Percentiles rank a stretch among this genome's conserved stretches.
These are phyloP conservation scores for Apiotrichum gracile DNA, from an alignment of 1,284 basidiomycete species.

Conservation along the genomic window DNA sequence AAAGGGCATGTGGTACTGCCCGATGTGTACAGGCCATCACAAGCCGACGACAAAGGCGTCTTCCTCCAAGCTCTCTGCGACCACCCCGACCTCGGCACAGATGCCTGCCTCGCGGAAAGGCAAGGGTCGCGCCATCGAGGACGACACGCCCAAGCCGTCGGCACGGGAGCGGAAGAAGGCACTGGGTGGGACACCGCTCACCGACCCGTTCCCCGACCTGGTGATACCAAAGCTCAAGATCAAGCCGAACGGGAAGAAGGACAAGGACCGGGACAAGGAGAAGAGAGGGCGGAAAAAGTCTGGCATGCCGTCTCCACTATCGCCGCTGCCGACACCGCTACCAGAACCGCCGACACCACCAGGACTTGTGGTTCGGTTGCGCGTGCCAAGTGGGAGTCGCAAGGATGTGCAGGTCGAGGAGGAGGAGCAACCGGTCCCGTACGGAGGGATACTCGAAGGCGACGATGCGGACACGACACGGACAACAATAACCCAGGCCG, in stretches of 20 bases:
- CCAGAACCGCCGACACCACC: background rate
- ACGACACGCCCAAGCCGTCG: background rate
- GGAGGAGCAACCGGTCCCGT: slow-evolving; percentile 52
- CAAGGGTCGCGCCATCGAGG: slow-evolving; percentile 9
- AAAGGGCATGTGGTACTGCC: slow-evolving; percentile 53
- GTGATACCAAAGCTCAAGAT: slow-evolving; percentile 8
- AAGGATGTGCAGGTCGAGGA: slow-evolving; percentile 32
- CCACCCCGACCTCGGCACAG: background rate
- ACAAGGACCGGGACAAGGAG: slow-evolving; percentile 7
- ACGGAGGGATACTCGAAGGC: slow-evolving; percentile 69
- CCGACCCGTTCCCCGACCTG: background rate
- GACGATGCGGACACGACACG: slow-evolving; percentile 69
- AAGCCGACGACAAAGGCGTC: slow-evolving; percentile 2
- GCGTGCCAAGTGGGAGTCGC: slow-evolving; percentile 24
- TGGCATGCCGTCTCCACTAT: background rate
- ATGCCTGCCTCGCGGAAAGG: slow-evolving; percentile 8
- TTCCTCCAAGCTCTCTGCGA: slow-evolving; percentile 1
- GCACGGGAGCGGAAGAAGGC: slow-evolving; percentile 4
- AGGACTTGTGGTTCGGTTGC: slow-evolving; percentile 22
- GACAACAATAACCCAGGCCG: slow-evolving; percentile 61
- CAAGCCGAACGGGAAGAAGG: slow-evolving; percentile 1
- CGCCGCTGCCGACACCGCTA: background rate
- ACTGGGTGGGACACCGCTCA: background rate
- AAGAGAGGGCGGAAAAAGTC: background rate
- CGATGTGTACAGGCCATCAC: slow-evolving; percentile 14